phyloP scores from a whole-genome alignment of 23 red algal species.

The Chondrus crispus region DNA sequence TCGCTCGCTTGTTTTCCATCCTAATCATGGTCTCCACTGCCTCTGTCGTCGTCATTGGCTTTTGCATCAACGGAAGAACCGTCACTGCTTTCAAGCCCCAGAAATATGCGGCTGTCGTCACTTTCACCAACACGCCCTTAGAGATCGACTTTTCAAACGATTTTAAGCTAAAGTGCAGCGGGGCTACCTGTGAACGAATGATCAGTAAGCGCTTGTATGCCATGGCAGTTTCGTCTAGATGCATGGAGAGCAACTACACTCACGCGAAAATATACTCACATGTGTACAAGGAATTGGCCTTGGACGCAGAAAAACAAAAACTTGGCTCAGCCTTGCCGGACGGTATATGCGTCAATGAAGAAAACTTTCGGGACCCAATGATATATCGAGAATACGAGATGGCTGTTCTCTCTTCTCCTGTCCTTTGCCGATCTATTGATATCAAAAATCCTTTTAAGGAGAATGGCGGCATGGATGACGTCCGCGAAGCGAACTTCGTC shows the following conservation, averaged over 20 bases:
- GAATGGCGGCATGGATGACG: not conserved
- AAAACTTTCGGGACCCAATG: not conserved
- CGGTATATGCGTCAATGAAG: not conserved
- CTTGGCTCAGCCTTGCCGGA: not conserved
- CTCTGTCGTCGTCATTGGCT: not conserved
- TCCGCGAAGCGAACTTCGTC: too few species aligned
- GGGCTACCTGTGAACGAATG: too few species aligned
- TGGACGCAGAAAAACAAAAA: not conserved
- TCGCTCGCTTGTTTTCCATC: not conserved
- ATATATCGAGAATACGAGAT: not conserved
- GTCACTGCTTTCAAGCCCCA: not conserved
- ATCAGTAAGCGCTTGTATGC: not conserved
- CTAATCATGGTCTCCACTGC: not conserved
- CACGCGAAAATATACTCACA: not conserved
- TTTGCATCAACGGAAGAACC: not conserved
- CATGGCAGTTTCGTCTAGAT: not conserved
- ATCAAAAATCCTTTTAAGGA: not conserved
- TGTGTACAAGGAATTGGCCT: not conserved
- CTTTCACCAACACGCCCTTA: not conserved
- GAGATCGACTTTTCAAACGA: not conserved
- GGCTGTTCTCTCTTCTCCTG: not conserved
- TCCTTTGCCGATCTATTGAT: not conserved
- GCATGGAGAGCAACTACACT: not conserved
- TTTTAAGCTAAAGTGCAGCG: too few species aligned
- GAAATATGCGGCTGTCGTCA: not conserved